Percentiles rank a stretch among this genome's conserved stretches.
These are phyloP conservation scores for Cornus suecica DNA, from an alignment of 148 eudicot genomes.

Conservation along the genomic window DNA sequence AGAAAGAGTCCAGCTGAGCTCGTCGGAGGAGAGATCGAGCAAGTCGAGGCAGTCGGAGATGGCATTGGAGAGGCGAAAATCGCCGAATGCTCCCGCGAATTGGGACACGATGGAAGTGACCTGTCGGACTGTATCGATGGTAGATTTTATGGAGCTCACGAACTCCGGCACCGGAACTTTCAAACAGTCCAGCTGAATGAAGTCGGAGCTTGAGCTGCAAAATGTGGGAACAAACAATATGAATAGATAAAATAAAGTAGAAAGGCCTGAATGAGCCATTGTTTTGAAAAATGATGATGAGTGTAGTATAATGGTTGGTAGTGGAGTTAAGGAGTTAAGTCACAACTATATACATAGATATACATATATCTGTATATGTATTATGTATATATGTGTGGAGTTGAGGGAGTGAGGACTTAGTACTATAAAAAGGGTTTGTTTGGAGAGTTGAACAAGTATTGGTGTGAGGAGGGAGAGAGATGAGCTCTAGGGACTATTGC, in stretches of 20 bases:
- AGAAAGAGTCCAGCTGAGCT: conserved; percentile 48
- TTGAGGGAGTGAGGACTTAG: neutral
- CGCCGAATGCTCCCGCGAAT: conserved; percentile 36
- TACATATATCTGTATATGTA: no score
- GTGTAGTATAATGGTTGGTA: neutral
- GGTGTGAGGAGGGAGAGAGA: neutral
- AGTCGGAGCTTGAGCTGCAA: neutral
- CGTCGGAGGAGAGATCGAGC: conserved; percentile 63
- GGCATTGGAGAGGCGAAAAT: conserved; percentile 66
- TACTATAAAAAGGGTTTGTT: no score
- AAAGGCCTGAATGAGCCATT: neutral
- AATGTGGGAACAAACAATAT: neutral
- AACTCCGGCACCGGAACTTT: conserved; percentile 53
- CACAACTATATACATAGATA: neutral
- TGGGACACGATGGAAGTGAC: conserved; percentile 41
- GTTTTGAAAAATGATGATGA: neutral
- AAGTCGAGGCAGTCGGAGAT: conserved; percentile 71
- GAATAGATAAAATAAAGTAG: neutral
- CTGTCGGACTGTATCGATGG: conserved; percentile 42
- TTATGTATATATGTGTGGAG: neutral
- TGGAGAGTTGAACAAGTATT: no score
- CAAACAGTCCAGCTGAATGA: conserved; percentile 26
- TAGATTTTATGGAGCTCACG: conserved; percentile 32
- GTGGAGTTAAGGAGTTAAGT: neutral
- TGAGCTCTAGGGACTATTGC: no score